These are phyloP conservation scores for Penicillium psychrosexuale DNA, from an alignment of 2,329 filamentous ascomycete species.

Conservation along the genomic window DNA sequence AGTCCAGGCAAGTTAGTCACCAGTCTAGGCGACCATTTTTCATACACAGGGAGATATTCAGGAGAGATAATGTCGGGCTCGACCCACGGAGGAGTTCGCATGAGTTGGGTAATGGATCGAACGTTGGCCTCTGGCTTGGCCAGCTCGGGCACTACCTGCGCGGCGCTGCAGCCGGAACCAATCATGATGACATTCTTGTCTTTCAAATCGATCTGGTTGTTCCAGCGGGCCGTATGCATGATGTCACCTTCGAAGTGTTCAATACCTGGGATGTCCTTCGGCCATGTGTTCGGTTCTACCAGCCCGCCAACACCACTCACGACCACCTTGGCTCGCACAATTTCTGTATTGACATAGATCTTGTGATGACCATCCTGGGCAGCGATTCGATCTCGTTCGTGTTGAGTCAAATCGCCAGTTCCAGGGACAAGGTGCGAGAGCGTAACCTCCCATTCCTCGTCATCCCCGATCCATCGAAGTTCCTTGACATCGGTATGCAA, in stretches of 20 bases:
- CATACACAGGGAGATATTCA: constrained; percentile 42
- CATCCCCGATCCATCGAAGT: constrained; percentile 52
- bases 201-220: constrained; percentile 50
- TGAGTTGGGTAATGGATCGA: constrained; percentile 58
- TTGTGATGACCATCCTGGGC: constrained; percentile 44
- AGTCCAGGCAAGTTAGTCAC: constrained; percentile 52
- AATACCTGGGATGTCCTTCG: constrained; percentile 50
- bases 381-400: constrained; percentile 47
- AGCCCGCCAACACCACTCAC: constrained; percentile 55
- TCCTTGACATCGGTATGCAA: constrained; percentile 56
- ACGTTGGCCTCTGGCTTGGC: constrained; percentile 48
- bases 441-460: constrained; percentile 55
- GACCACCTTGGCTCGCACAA: constrained; percentile 54
- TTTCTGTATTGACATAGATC: constrained; percentile 53
- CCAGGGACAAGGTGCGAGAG: constrained; percentile 52
- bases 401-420: constrained; percentile 52
- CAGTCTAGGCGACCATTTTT: constrained; percentile 47
- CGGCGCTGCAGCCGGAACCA: constrained; percentile 58
- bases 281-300: constrained; percentile 53
- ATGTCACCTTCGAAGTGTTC: constrained; percentile 55
- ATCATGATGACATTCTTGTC: constrained; percentile 58
- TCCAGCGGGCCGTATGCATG: constrained; percentile 59
- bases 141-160: constrained; percentile 55
- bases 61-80: constrained; percentile 42
- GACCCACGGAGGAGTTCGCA: constrained; percentile 59